A percentile compares a stretch with the other conserved stretches of the same genome.
Evolutionary conservation across 768 basidiomycete species (phyloP).

Genomic region (Termitomyces sp.): DNA sequence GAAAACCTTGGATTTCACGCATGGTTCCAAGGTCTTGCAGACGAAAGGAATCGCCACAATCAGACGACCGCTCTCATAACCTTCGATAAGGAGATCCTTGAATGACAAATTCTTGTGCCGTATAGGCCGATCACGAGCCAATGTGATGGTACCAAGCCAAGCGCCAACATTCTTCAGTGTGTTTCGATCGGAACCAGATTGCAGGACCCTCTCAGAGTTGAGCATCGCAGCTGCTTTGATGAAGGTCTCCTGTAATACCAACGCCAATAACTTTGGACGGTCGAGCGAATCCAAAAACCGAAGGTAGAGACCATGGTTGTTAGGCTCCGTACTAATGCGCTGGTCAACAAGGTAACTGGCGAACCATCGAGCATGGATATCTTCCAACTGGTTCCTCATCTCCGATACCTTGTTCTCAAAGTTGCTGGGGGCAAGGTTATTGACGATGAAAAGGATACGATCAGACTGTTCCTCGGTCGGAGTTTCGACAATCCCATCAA

Average conservation of each 20-base stretch:
- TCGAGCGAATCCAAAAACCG: constrained; percentile 87
- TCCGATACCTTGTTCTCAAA: constrained; percentile 85
- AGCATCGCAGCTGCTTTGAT: constrained; percentile 80
- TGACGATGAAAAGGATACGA: constrained; percentile 95
- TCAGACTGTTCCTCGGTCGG: constrained; percentile 90
- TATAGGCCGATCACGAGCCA: constrained; percentile 90
- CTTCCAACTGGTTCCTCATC: constrained; percentile 80
- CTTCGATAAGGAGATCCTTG: constrained; percentile 96
- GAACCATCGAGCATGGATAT: constrained; percentile 89
- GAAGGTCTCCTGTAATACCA: constrained; percentile 92
- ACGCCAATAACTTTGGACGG: constrained; percentile 56
- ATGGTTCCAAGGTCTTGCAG: constrained; percentile 93
- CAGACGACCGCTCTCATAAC: constrained; percentile 86
- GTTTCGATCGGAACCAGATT: constrained; percentile 78
- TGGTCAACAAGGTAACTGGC: constrained; percentile 97
- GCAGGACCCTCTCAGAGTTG: constrained; percentile 88
- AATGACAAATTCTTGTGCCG: constrained; percentile 90
- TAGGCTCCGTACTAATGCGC: constrained; percentile 92
- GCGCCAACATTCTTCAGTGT: constrained; percentile 91
- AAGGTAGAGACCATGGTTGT: constrained; percentile 94
- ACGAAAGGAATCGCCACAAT: constrained; percentile 97
- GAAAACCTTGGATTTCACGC: constrained; percentile 87
- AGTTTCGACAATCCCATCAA: constrained; percentile 54
- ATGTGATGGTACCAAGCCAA: constrained; percentile 92
- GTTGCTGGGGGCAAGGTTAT: constrained; percentile 93